Evolutionary conservation across 176 grass and related monocot species (phyloP).

Genomic region (Phoenix dactylifera): DNA sequence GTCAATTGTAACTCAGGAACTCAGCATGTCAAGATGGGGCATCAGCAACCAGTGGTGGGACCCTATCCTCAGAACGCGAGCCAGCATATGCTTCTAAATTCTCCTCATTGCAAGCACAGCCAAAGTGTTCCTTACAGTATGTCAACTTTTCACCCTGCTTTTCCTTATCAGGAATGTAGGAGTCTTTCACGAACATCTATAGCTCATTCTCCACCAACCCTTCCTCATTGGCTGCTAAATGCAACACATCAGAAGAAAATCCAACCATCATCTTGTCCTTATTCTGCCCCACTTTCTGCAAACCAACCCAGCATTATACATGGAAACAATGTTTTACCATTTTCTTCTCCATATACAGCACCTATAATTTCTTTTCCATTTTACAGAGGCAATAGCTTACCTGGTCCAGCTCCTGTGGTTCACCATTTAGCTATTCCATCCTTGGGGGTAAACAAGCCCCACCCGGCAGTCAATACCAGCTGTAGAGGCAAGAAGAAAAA

Average conservation of each 20-base stretch:
- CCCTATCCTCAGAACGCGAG: slow-evolving; percentile 15
- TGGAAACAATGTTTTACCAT: slow-evolving; percentile 1
- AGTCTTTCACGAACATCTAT: slow-evolving; percentile 18
- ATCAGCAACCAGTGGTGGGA: slow-evolving; percentile 8
- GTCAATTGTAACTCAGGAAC: too few relatives aligned
- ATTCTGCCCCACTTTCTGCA: slow-evolving; percentile 14
- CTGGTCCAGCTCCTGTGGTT: slow-evolving; percentile 21
- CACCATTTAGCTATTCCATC: not conserved
- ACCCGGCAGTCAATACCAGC: slow-evolving; percentile 8
- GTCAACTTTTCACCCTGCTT: slow-evolving; percentile 9
- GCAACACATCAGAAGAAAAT: slow-evolving; percentile 3
- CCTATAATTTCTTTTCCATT: slow-evolving; percentile 22
- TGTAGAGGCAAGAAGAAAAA: slow-evolving; percentile 6
- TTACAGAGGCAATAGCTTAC: slow-evolving; percentile 17
- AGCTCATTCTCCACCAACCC: not conserved
- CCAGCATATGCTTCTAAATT: slow-evolving; percentile 16
- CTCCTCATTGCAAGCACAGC: slow-evolving; percentile 2
- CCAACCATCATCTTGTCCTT: slow-evolving; percentile 5
- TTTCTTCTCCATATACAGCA: slow-evolving; percentile 14
- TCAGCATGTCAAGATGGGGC: not conserved
- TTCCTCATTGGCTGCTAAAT: slow-evolving; percentile 4
- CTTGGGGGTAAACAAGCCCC: slow-evolving; percentile 5
- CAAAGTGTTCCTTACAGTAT: slow-evolving; percentile 16
- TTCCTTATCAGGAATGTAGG: slow-evolving; percentile 17
- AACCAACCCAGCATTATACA: not conserved